Conservation (phyloP, 2,329 filamentous ascomycete species). For the Nemania sp. region DNA sequence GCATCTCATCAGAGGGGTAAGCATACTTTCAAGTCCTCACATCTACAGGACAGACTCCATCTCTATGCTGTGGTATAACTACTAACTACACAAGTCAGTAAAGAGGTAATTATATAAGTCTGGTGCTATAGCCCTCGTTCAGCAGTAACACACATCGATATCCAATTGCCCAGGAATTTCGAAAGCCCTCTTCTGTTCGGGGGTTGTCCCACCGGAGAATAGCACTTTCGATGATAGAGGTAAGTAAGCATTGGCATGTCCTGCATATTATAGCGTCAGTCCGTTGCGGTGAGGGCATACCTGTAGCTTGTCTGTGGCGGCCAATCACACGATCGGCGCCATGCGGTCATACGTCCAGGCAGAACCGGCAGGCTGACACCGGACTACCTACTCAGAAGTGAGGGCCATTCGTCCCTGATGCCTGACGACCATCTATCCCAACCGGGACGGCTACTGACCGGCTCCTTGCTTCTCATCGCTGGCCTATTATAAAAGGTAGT, state of each 20-base stretch:
- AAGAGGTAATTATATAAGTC: too few relatives aligned
- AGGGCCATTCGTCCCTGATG: slow-evolving; percentile 1
- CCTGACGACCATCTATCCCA: background rate
- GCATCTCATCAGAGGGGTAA: too few relatives aligned
- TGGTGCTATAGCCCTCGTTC: background rate
- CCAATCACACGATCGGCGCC: slow-evolving; percentile 14
- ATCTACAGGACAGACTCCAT: too few relatives aligned
- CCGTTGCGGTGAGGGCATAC: slow-evolving; percentile 1
- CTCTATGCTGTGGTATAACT: too few relatives aligned
- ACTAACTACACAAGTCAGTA: too few relatives aligned
- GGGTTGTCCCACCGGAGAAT: background rate
- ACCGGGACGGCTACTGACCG: background rate
- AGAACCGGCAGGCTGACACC: slow-evolving; percentile 14
- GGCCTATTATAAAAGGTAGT: slow-evolving; percentile 1
- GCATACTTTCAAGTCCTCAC: too few relatives aligned
- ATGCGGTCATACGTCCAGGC: slow-evolving; percentile 17
- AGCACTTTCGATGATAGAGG: background rate
- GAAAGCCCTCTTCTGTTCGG: background rate
- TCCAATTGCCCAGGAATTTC: background rate
- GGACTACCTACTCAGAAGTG: background rate
- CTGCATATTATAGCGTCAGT: background rate
- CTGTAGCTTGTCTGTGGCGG: background rate
- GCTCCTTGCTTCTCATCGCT: background rate
- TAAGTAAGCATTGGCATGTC: too few relatives aligned
- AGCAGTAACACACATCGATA: background rate